A percentile compares a stretch with the other conserved stretches of the same genome.
Conservation (phyloP, 768 basidiomycete genomes). For the Termitomyces eurrhizus region DNA sequence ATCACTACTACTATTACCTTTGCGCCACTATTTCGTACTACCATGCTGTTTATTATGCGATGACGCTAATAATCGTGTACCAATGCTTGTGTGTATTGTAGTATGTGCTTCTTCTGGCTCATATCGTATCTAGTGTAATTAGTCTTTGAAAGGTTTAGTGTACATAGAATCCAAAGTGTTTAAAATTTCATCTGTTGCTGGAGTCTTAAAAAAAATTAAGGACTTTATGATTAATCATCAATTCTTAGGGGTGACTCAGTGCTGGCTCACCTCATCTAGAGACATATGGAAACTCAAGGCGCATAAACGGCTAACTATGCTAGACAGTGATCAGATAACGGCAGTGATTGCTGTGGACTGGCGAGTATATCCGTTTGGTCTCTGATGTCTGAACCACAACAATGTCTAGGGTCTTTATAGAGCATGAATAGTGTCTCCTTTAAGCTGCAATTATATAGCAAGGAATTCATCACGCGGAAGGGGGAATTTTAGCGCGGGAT, state of each 20-base stretch:
- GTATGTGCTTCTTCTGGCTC: slow-evolving; percentile 3
- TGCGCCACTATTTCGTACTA: neutral
- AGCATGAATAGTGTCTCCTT: neutral
- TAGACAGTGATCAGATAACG: neutral
- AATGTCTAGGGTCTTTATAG: neutral
- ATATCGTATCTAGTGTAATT: slow-evolving; percentile 1
- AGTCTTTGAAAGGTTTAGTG: neutral
- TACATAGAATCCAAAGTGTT: slow-evolving; percentile 4
- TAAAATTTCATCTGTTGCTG: too few relatives aligned
- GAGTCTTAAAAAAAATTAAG: too few relatives aligned
- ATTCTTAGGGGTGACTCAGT: too few relatives aligned
- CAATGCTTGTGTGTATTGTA: slow-evolving; percentile 2
- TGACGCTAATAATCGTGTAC: neutral
- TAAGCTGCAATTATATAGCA: neutral
- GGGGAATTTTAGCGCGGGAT: neutral
- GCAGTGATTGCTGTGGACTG: neutral
- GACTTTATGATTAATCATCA: too few relatives aligned
- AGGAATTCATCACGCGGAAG: neutral
- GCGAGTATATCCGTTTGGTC: neutral
- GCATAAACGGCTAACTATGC: neutral
- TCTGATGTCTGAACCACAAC: neutral
- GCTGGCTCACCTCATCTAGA: too few relatives aligned
- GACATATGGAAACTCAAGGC: neutral
- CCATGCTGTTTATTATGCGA: neutral
- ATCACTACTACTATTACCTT: neutral